phyloP scores from a whole-genome alignment of 2,329 filamentous ascomycete genomes.

The Talaromyces sp. region DNA sequence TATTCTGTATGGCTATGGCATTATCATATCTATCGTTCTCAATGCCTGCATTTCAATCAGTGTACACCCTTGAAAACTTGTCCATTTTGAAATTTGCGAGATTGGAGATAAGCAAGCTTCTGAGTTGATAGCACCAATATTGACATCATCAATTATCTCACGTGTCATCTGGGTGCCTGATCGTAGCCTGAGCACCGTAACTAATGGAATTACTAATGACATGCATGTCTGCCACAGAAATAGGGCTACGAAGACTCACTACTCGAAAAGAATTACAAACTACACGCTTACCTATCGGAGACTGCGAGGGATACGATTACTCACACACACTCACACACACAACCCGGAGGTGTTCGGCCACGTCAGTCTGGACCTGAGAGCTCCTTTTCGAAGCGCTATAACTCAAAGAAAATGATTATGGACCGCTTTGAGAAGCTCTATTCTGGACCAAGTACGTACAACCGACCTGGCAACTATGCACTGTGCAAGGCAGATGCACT shows the following conservation, averaged over 20 bases:
- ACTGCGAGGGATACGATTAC: neutral
- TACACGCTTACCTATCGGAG: neutral
- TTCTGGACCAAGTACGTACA: no score
- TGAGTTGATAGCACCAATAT: neutral
- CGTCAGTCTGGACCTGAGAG: neutral
- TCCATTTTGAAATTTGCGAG: neutral
- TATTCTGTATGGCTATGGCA: neutral
- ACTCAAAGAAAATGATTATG: no score
- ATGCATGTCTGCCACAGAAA: neutral
- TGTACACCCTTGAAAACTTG: neutral
- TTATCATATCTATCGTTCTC: neutral
- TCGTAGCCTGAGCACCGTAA: neutral
- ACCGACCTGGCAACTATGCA: neutral
- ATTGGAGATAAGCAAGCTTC: neutral
- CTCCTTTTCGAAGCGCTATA: no score
- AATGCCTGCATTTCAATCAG: neutral
- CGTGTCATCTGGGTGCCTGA: neutral
- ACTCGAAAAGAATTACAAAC: neutral
- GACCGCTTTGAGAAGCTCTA: no score
- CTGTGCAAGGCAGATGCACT: neutral
- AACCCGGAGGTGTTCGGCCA: neutral
- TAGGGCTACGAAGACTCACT: neutral
- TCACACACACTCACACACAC: neutral
- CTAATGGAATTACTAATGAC: neutral
- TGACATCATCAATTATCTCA: neutral